Evolutionary conservation across 139 green algal genomes (phyloP).

Genomic region (Microglena sp.): DNA sequence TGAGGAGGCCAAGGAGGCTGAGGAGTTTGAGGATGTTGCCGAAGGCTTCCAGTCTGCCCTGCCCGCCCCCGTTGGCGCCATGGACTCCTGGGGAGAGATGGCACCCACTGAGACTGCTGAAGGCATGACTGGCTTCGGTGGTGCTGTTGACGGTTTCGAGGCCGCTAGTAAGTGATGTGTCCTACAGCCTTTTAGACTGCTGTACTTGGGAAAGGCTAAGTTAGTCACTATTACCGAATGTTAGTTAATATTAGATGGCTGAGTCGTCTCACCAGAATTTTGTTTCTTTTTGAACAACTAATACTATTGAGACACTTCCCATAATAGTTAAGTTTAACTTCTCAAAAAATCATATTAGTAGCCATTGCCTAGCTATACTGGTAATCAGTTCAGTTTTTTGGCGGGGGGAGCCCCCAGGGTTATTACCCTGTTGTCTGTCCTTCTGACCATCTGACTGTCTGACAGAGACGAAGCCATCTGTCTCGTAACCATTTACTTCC

Average conservation of each 20-base stretch:
- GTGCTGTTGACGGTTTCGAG: conserved; percentile 31
- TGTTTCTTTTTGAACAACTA: too few species aligned
- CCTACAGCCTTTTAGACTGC: neutral
- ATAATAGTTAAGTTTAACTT: neutral
- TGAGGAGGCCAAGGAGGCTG: conserved; percentile 72
- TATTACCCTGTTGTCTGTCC: too few species aligned
- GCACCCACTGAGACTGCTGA: conserved; percentile 17
- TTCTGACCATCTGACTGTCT: too few species aligned
- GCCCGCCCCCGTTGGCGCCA: conserved; percentile 20
- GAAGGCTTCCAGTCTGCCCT: conserved; percentile 12
- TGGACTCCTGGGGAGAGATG: conserved; percentile 40
- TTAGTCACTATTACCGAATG: too few species aligned
- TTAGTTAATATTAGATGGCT: too few species aligned
- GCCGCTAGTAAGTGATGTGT: conserved; percentile 14
- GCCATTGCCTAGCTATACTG: neutral
- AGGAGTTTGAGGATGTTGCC: conserved; percentile 35
- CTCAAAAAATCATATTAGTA: neutral
- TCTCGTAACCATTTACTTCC: too few species aligned
- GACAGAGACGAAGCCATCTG: too few species aligned
- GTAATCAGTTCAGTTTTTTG: neutral
- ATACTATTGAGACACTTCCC: neutral
- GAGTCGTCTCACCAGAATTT: too few species aligned
- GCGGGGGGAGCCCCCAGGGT: neutral
- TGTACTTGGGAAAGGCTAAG: too few species aligned
- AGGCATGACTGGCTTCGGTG: conserved; percentile 15